Evolutionary conservation across 164 flowering plant species (phyloP).

Genomic region (Echeveria elegans): DNA sequence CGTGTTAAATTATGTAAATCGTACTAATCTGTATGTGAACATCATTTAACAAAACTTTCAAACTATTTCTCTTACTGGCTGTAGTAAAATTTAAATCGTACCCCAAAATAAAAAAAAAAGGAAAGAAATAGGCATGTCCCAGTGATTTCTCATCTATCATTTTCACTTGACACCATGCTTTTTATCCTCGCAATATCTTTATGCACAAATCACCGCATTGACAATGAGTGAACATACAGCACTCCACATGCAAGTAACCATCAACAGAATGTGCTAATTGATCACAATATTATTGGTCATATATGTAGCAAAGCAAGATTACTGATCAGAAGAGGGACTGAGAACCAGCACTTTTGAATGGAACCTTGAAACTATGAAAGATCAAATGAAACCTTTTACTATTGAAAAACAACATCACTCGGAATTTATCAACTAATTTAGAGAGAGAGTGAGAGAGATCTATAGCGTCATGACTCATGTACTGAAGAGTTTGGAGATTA

Average conservation of each 20-base stretch:
- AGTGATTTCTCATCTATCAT: background rate
- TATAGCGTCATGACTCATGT: background rate
- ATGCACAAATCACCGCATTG: background rate
- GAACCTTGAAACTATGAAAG: too few species aligned
- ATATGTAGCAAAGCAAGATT: too few species aligned
- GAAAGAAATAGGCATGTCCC: background rate
- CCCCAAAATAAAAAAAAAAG: too few species aligned
- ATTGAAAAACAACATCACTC: background rate
- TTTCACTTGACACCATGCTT: slow-evolving; percentile 2
- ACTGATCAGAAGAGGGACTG: background rate
- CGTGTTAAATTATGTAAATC: too few species aligned
- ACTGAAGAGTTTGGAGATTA: background rate
- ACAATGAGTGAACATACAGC: background rate
- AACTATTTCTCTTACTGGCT: too few species aligned
- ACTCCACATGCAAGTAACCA: background rate
- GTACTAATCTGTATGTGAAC: too few species aligned
- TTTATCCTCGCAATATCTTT: background rate
- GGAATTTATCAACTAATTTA: background rate
- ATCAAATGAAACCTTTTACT: background rate
- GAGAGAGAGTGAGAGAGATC: background rate
- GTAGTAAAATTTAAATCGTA: too few species aligned
- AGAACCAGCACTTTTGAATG: too few species aligned
- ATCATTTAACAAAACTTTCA: too few species aligned
- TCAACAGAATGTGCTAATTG: background rate
- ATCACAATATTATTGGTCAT: too few species aligned